Evolutionary conservation across 2,329 filamentous ascomycete genomes (phyloP).

Genomic region (Clarireedia hainanense): DNA sequence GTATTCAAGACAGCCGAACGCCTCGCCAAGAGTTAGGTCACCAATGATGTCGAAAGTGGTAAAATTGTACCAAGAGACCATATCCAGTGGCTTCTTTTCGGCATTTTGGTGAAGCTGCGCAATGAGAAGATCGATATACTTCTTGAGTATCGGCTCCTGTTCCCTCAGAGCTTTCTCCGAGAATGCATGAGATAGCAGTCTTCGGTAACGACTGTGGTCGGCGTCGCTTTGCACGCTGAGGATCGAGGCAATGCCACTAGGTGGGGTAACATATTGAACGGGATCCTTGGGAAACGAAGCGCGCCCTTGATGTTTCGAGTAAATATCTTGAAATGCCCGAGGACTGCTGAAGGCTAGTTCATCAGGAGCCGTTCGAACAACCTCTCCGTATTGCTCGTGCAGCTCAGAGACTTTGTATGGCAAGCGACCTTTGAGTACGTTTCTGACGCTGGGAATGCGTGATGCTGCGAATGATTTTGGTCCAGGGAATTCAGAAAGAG

Average conservation of each 20-base stretch:
- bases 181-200: conserved; percentile 26
- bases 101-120: conserved; percentile 1
- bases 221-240: background rate
- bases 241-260: background rate
- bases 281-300: background rate
- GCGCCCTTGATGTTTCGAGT: background rate
- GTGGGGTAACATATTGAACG: background rate
- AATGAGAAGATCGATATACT: conserved; percentile 11
- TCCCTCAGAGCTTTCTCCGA: conserved; percentile 26
- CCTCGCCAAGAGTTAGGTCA: conserved; percentile 37
- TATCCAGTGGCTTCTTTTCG: conserved; percentile 11
- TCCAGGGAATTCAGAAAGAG: conserved; percentile 27
- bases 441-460: conserved; percentile 1
- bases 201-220: conserved; percentile 23
- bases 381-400: conserved; percentile 25
- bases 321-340: background rate
- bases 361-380: conserved; percentile 27
- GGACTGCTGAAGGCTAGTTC: conserved; percentile 23
- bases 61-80: conserved; percentile 31
- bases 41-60: conserved; percentile 34
- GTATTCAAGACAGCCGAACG: conserved; percentile 29
- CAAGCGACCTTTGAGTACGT: background rate
- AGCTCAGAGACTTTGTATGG: conserved; percentile 8
- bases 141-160: conserved; percentile 22
- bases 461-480: conserved; percentile 19